Percentiles rank a stretch among this genome's conserved stretches.
phyloP scores from a whole-genome alignment of 1,139 yeast species.

The Lodderomyces margitis region DNA sequence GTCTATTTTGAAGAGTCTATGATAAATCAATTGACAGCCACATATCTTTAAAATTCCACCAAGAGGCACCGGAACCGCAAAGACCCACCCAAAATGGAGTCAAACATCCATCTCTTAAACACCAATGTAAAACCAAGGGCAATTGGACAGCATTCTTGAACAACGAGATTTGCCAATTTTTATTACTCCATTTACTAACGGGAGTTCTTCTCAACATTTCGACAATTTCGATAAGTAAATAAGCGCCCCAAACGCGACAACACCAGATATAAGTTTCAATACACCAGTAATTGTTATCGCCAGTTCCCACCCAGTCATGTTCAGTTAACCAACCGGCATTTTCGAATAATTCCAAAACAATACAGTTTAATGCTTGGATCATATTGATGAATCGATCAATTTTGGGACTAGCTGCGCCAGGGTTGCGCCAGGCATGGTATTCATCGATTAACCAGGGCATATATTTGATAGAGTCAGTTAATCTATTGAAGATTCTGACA shows the following conservation, averaged over 20 bases:
- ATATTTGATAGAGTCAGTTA: conserved; percentile 51
- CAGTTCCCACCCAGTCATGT: conserved; percentile 52
- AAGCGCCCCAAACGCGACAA: conserved; percentile 57
- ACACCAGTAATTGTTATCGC: conserved; percentile 44
- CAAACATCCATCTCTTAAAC: conserved; percentile 53
- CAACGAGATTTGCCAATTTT: conserved; percentile 34
- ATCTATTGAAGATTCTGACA: conserved; percentile 52
- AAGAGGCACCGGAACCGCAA: conserved; percentile 48
- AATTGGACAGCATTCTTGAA: conserved; percentile 46
- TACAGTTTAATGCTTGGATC: conserved; percentile 42
- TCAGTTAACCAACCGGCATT: conserved; percentile 60
- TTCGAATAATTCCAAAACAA: conserved; percentile 49
- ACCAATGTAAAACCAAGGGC: conserved; percentile 61
- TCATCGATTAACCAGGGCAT: conserved; percentile 51
- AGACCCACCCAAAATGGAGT: conserved; percentile 52
- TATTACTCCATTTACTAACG: conserved; percentile 29
- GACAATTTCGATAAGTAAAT: conserved; percentile 46
- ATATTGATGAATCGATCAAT: conserved; percentile 38
- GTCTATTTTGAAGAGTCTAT: conserved; percentile 5
- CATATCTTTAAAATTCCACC: conserved; percentile 43
- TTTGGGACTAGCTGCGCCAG: conserved; percentile 26
- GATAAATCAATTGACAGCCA: conserved; percentile 38
- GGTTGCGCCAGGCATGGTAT: conserved; percentile 27
- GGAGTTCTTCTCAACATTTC: conserved; percentile 46
- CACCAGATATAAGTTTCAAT: conserved; percentile 49